Base-by-base conservation (phyloP, 2,329 filamentous ascomycete genomes). In the Sporothrix inflata region DNA sequence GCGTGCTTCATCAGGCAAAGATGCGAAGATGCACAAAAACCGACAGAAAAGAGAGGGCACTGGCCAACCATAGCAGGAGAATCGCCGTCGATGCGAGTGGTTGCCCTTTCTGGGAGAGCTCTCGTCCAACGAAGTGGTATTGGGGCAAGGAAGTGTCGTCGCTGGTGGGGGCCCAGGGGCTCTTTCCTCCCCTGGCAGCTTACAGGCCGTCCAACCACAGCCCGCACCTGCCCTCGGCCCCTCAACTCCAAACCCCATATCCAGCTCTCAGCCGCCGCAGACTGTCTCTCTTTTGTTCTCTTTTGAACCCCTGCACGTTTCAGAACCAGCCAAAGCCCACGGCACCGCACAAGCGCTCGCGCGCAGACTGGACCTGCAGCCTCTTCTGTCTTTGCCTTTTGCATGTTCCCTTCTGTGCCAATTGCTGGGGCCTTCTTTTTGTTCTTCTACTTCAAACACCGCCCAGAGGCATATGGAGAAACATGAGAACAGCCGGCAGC, bases 341-440 rank as follows among this genome's bases (percentile, higher is more conserved):
- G 9, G 38, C 51, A 47, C 47, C 38, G 51, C 67, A 27, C 67
- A 57, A 69, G 67, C 66, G 49, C 49, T 45, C 34, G 60, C 60
- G 14, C 53, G 53, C 53, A 57, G 27, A 57, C 53, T 57, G n/a
- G n/a, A 47, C 45, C 38, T 40, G 45, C 45, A 47, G 45, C 45
- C 45, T n/a, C 16, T 47, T 55, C 11, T 21, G 5, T 14, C 24
- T 16, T 57, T 57, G 11, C 38, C 9, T 40, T 63, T 63, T 24
- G 8, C 60, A 21, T 63, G n/a, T 45, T 65, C 11, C 8, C 40
- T 21, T 7, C 27, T 24, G 38, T 27, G 38, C 21, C 38, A 45
- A 27, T 19, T 27, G 9, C n/a, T 27, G 55, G 49, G 49, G 30
- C 55, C 19, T 40, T 40, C 34, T 4, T 2, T 38, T 45, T 12